Evolutionary conservation across 306 rosid genomes (phyloP).

Genomic region (Gastrolobium villosum): DNA sequence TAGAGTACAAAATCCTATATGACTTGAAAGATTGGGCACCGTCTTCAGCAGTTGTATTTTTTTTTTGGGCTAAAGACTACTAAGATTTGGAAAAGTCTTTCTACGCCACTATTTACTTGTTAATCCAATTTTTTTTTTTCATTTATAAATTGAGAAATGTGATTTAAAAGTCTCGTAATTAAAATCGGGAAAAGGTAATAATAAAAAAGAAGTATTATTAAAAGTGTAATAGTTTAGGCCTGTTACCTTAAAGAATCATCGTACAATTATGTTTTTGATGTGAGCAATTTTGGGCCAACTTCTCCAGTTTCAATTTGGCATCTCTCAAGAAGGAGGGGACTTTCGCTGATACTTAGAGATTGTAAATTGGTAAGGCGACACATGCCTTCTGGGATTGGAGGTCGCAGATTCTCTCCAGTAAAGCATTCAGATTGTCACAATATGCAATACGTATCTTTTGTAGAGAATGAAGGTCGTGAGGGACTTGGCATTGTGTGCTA

Average conservation of each 20-base stretch:
- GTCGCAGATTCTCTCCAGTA: not conserved
- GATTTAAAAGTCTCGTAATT: not conserved
- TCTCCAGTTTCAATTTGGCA: not conserved
- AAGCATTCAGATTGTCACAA: not conserved
- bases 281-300: conserved; percentile 1
- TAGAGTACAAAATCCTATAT: no score
- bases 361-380: not conserved
- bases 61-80: not conserved
- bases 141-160: no score
- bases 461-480: not conserved
- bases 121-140: no score
- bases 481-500: not conserved
- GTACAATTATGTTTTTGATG: not conserved
- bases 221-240: not conserved
- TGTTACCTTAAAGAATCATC: not conserved
- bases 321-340: not conserved
- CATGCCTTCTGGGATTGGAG: conserved; percentile 5
- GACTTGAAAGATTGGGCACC: no score
- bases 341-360: rapidly evolving
- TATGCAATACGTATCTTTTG: rapidly evolving
- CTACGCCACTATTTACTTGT: no score
- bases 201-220: not conserved
- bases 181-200: not conserved
- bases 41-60: no score
- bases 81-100: not conserved